A percentile compares a stretch with the other conserved stretches of the same genome.
These are phyloP conservation scores for Globisporangium nagaii DNA, from an alignment of 352 stramenopile genomes.

Conservation along the genomic window DNA sequence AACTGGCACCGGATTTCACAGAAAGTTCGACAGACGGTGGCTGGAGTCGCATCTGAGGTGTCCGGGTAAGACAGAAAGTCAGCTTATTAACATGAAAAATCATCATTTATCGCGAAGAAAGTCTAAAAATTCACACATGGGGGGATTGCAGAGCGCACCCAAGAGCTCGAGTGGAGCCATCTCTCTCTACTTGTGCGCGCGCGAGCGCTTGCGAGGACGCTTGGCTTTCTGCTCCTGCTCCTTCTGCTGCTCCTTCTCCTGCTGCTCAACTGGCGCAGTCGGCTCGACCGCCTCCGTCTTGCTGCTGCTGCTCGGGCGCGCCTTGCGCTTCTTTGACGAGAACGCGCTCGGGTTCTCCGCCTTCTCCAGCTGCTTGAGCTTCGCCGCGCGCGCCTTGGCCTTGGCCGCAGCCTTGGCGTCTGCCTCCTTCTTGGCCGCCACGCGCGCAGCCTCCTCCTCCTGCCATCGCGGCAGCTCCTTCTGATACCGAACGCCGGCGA, in stretches of 20 bases:
- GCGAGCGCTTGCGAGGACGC: slow-evolving; percentile 2
- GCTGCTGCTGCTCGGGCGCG: neutral
- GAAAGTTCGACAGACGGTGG: no score
- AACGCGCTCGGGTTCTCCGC: neutral
- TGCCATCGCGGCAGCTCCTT: slow-evolving; percentile 53
- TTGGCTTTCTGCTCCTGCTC: neutral
- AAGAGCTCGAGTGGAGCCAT: neutral
- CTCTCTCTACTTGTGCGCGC: neutral
- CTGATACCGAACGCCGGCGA: slow-evolving; percentile 41
- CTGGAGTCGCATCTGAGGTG: no score
- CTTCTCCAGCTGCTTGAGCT: slow-evolving; percentile 8
- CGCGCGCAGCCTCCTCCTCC: slow-evolving; percentile 28
- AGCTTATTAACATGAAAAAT: no score
- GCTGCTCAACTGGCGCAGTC: neutral
- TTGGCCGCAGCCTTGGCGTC: neutral
- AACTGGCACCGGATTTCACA: neutral
- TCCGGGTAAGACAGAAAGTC: no score
- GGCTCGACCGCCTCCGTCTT: neutral
- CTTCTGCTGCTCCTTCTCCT: neutral
- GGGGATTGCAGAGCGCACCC: no score
- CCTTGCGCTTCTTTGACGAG: slow-evolving; percentile 6
- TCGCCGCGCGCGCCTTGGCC: slow-evolving; percentile 5
- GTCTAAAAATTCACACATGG: slow-evolving; percentile 1
- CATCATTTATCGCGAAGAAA: neutral
- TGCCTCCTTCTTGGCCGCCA: slow-evolving; percentile 16